A percentile compares a stretch with the other conserved stretches of the same genome.
These are phyloP conservation scores for Aureobasidium sp. DNA, from an alignment of 2,329 filamentous ascomycete genomes.

Conservation along the genomic window DNA sequence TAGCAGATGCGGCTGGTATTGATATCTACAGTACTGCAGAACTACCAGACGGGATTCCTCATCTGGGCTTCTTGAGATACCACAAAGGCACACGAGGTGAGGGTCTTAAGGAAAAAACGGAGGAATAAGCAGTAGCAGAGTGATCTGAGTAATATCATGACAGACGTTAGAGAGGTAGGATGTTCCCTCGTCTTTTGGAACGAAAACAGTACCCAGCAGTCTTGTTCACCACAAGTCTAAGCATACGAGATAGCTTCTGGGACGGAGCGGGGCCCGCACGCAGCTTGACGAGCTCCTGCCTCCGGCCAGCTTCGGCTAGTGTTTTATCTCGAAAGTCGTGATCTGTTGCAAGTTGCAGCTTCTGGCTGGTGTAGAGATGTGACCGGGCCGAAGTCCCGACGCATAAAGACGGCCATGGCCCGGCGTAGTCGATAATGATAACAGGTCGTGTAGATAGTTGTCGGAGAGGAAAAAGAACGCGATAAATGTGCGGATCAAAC, in stretches of 20 bases:
- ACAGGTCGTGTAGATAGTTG: neutral
- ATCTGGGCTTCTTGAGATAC: slow-evolving; percentile 21
- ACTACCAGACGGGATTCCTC: neutral
- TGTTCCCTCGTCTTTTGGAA: neutral
- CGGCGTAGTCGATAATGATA: neutral
- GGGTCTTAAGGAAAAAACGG: neutral
- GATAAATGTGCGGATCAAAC: neutral
- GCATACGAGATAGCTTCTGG: neutral
- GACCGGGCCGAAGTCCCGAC: neutral
- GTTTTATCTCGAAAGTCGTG: neutral
- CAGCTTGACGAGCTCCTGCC: neutral
- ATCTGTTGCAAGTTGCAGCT: neutral
- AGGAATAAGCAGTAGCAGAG: neutral
- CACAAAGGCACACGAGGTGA: slow-evolving; percentile 12
- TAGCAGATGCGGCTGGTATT: slow-evolving; percentile 24
- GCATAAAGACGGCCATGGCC: neutral
- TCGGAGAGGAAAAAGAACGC: neutral
- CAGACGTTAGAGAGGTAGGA: neutral
- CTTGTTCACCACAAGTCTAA: neutral
- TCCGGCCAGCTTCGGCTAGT: neutral
- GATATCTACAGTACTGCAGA: slow-evolving; percentile 21
- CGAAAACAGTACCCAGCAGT: neutral
- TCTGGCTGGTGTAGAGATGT: neutral
- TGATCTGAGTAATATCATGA: neutral
- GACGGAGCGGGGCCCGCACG: neutral